Evolutionary conservation across 129 eudicot genomes (phyloP), one percentile per base, ranked within the genome.

Genomic region (Flaveria sonorensis): DNA sequence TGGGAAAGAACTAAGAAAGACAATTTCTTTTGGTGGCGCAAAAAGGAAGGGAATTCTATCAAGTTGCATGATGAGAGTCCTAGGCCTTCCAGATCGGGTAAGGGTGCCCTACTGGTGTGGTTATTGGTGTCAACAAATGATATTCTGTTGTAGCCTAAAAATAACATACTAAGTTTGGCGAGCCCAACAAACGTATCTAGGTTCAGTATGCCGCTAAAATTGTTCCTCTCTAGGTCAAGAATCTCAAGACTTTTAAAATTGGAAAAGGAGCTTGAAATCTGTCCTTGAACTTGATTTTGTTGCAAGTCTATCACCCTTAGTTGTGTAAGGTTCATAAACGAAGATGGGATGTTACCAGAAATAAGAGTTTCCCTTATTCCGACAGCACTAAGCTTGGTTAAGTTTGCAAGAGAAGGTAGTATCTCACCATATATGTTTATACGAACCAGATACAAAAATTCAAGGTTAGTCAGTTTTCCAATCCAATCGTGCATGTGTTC

Each of bases 371-470:
- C 0, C 1, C 0, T 4, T 7, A 68, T 47, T 2, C 0, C 6
- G 52, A 82, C 18, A 11, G 0, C 0, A 18, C 14, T 15, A 47
- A 82, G 85, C 8, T 70, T 62, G 60, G 88, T 75, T 14, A 84
- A 62, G 70, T 84, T 84, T 66, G 82, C 79, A 28, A 83, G 55
- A 70, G 28, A 64, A 0, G 72, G 64, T 14, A 71, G 79, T 21
- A 80, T 75, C 26, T 75, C 61, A 13, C 63, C 69, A 11, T 18
- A 13, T 47, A 84, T 39, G 67, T 66, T 76, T 14, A 40, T 47
- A 39, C 9, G 2, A 7, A 5, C 1, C 57, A 77, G 15, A 21
- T 0, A 4, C 16, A 85, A 39, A 2, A 0, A 0, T 10, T 53
- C 21, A n/a, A 85, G 81, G 15, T 77, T 53, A 11, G 48, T 68